Percentiles rank a stretch among this genome's conserved stretches.
phyloP scores from a whole-genome alignment of 805 yeast genomes.

The Candida khao-thaluensis region DNA sequence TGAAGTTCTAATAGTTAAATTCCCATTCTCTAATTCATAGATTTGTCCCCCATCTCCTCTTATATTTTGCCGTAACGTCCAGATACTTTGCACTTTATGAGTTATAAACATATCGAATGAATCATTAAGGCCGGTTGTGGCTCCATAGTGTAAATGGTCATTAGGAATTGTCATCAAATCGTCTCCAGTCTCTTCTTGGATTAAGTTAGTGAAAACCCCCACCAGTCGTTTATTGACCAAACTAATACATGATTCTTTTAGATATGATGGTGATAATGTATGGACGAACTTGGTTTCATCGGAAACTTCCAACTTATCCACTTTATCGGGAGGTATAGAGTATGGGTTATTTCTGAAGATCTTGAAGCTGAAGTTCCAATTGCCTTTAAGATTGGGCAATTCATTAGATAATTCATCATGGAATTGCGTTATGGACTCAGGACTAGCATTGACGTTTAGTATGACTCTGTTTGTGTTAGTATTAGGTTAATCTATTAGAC shows the following conservation, averaged over 20 bases:
- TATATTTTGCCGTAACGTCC: constrained; percentile 67
- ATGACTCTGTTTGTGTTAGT: constrained; percentile 34
- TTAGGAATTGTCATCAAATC: constrained; percentile 31
- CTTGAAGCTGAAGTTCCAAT: constrained; percentile 69
- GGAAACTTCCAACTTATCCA: constrained; percentile 25
- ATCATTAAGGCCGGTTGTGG: constrained; percentile 55
- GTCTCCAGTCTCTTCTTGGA: constrained; percentile 31
- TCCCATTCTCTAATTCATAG: constrained; percentile 55
- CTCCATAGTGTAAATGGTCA: constrained; percentile 46
- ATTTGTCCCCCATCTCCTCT: constrained; percentile 75
- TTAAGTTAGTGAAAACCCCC: constrained; percentile 35
- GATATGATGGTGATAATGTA: constrained; percentile 51
- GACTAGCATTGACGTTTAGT: constrained; percentile 42
- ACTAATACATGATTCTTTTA: constrained; percentile 46
- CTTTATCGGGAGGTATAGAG: constrained; percentile 42
- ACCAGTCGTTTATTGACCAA: constrained; percentile 44
- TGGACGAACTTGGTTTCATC: constrained; percentile 47
- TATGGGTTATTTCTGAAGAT: constrained; percentile 64
- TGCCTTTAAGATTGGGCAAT: constrained; percentile 56
- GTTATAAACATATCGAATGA: constrained; percentile 55
- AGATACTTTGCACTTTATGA: constrained; percentile 62
- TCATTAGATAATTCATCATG: constrained; percentile 72
- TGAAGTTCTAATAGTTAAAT: constrained; percentile 57
- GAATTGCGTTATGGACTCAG: constrained; percentile 62
- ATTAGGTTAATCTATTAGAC: background rate